Evolutionary conservation across 495 filamentous ascomycete species (phyloP), one percentile per base, ranked within the genome.

Genomic region (Hapsidospora chrysogenum): DNA sequence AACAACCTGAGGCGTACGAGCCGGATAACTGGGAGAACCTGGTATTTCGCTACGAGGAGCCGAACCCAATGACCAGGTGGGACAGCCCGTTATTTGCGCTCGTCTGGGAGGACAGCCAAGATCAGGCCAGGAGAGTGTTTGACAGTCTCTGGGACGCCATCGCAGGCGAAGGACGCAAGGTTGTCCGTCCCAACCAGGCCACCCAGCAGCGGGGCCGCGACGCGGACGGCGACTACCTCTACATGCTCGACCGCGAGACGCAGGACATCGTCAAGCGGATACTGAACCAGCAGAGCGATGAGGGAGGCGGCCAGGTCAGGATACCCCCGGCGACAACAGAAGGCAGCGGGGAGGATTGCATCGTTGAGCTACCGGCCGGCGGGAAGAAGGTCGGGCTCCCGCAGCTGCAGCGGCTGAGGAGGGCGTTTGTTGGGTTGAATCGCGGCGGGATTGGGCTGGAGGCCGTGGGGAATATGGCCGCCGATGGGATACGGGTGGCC

Each of bases 41-140:
- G 13, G 76, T 95, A 31, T 93, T 86, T 50, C 74, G 89, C 31
- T 94, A 92, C 52, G 89, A 97, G 56, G 89, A 96, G 59, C 89
- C 89, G 10, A 93, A 86, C 59, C 76, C 80, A 33, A 87, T 95
- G 80, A 80, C 72, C 11, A 69, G 89, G 31, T 97, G 89, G 89
- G 89, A 97, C 52, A 80, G 77, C 42, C 89, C 89, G 4, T 66
- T 95, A 15, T 96, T 95, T 60, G 87, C 85, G 7, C 74, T 95
- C 0, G 72, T 81, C 9, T 85, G 74, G 63, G 69, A 77, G 9
- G 89, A 97, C 49, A 60, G 66, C 26, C 69, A 71, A 17, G 66
- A 68, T 8, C 52, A 57, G 33, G 43, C 56, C 5, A 41, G 26
- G 9, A 38, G 46, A 30, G 51, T 56, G 1, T 63, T 67, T 18